Base-by-base conservation (phyloP, 306 rosid species). In the Acmispon strigosus region DNA sequence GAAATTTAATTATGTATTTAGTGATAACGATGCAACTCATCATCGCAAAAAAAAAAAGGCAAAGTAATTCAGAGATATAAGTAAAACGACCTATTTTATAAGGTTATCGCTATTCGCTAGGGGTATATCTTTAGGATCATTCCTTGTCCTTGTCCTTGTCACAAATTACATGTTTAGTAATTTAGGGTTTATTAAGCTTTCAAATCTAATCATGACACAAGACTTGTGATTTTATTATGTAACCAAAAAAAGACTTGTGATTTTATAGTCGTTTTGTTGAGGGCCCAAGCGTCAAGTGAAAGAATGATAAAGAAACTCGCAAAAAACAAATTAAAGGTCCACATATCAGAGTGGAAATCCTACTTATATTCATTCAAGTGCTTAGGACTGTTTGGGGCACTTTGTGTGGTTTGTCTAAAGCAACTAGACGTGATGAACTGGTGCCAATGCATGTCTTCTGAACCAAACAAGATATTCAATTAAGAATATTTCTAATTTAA, bases 151-250 rank as follows among this genome's bases (percentile, higher is more conserved):
- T 7, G 17, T 13, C 43, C 59, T 6, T 27, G 7, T 16, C 39
- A 50, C 16, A 48, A 41, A 7, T 10, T 29, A 41, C 11, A 15
- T 17, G 2, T 8, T 32, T 58, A 73, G 16, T 43, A 51, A 41
- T 14, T 0, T 10, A 72, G 29, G 8, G 9, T 7, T 78, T 24
- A 27, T 54, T 16, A 13, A 42, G 65, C 45, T 66, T 66, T 73
- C 78, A 13, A 73, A 66, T 72, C 59, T 41, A 49, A 36, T 73
- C 19, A 44, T 59, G 75, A 60, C 22, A 54, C 32, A 20, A n/a
- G 45, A 68, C 62, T 59, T 73, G 44, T 42, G 22, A 12, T 42
- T 12, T 52, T 41, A 11, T 12, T n/a, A n/a, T n/a, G n/a, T n/a
- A n/a, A n/a, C n/a, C n/a, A n/a, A n/a, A n/a, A n/a, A n/a, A 20